Conservation (phyloP, 306 rosid genomes). For the Quercus glauca region DNA sequence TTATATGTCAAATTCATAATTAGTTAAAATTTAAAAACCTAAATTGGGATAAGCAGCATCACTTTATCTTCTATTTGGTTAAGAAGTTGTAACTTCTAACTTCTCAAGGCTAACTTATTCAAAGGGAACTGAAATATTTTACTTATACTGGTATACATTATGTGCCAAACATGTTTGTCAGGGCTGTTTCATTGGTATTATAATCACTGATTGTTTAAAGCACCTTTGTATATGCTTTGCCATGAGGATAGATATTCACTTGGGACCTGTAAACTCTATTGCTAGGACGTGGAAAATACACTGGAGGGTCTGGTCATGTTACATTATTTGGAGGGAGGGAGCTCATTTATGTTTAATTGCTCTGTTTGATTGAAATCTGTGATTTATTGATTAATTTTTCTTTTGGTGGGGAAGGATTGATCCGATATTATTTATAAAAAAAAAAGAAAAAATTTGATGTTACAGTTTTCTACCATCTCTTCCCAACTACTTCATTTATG, state of each 20-base stretch:
- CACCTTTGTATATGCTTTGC: background rate
- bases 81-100: background rate
- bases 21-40: background rate
- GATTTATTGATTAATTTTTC: background rate
- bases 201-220: background rate
- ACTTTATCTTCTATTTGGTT: background rate
- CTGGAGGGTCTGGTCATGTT: background rate
- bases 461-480: background rate
- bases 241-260: background rate
- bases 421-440: background rate
- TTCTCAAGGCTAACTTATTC: background rate
- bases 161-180: background rate
- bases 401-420: background rate
- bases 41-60: background rate
- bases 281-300: background rate
- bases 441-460: background rate
- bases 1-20: background rate
- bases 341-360: background rate
- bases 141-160: background rate
- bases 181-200: background rate
- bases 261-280: background rate
- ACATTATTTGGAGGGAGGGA: background rate
- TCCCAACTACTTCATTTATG: background rate
- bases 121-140: background rate
- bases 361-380: background rate